Percentiles rank a stretch among this genome's conserved stretches.
Conservation (phyloP, 306 rosid species). For the Medicago arabica region DNA sequence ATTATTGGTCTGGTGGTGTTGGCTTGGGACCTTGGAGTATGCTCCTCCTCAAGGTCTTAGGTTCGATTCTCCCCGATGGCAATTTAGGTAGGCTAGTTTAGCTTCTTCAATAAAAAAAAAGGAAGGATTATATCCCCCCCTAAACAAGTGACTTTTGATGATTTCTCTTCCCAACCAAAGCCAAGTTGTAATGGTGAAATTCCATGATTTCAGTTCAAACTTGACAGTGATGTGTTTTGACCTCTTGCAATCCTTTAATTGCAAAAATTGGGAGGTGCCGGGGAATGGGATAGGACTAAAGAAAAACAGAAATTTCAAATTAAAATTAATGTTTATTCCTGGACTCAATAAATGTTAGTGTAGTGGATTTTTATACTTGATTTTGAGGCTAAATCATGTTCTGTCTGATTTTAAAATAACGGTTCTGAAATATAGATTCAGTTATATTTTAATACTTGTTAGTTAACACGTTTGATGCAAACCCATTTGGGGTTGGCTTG, state of each 20-base stretch:
- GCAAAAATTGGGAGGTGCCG: background rate
- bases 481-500: too few species aligned
- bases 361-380: background rate
- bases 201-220: conserved; percentile 19
- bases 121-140: background rate
- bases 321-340: background rate
- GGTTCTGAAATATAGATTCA: background rate
- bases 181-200: conserved; percentile 33
- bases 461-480: background rate
- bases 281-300: background rate
- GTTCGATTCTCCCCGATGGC: too few species aligned
- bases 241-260: background rate
- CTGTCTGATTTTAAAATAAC: background rate
- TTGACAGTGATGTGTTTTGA: background rate
- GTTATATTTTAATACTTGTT: conserved; percentile 17
- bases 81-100: too few species aligned
- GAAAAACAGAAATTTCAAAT: background rate
- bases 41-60: too few species aligned
- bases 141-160: conserved; percentile 16
- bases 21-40: too few species aligned
- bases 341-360: background rate
- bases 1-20: too few species aligned
- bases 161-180: conserved; percentile 3
- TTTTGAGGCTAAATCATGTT: background rate
- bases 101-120: too few species aligned